Base-by-base conservation (phyloP, 805 yeast genomes). In the Candida oleophila region DNA sequence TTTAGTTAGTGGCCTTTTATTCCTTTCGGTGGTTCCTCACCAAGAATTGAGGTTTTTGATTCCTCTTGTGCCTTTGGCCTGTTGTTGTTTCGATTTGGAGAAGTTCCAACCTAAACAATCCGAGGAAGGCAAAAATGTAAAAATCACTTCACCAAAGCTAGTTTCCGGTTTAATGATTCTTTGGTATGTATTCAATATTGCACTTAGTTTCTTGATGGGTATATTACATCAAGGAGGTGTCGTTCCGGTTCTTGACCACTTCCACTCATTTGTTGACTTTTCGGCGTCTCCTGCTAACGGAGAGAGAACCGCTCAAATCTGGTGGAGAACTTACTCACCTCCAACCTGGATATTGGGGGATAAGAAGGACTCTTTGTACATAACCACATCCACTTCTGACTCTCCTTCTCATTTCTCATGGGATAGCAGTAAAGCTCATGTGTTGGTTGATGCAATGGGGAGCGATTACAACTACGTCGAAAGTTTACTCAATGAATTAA, bases 241-340 rank as follows among this genome's bases (percentile, higher is more conserved):
- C 0, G 68, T 92, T 1, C 85, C 88, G 0, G 85, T 87, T 0
- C 67, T 87, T 34, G 70, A 69, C 19, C 59, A 72, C 44, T 43
- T 81, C 2, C 62, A 65, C 16, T n/a, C n/a, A n/a, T n/a, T n/a
- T n/a, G n/a, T n/a, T n/a, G n/a, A 4, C 42, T 2, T 20, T 37
- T 20, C 18, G 15, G 3, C 18, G 22, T 18, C 43, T 53, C 18
- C 30, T 42, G 16, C 38, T 3, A 11, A 14, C 11, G 16, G 8
- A 8, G 60, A 66, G 2, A 45, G 62, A 2, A 65, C 74, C 0
- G 68, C 80, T 0, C 76, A 80, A 32, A 58, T 92, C 3, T 92
- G 96, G 89, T 92, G 98, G 98, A 82, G 89, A 62, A 89, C 97
- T 0, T 94, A 92, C 56, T 79, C 89, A 3, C 97, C 98, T 0